Percentiles rank a stretch among this genome's conserved stretches.
These are phyloP conservation scores for Diacronema lutheri DNA, from an alignment of 78 protist species.

Conservation along the genomic window DNA sequence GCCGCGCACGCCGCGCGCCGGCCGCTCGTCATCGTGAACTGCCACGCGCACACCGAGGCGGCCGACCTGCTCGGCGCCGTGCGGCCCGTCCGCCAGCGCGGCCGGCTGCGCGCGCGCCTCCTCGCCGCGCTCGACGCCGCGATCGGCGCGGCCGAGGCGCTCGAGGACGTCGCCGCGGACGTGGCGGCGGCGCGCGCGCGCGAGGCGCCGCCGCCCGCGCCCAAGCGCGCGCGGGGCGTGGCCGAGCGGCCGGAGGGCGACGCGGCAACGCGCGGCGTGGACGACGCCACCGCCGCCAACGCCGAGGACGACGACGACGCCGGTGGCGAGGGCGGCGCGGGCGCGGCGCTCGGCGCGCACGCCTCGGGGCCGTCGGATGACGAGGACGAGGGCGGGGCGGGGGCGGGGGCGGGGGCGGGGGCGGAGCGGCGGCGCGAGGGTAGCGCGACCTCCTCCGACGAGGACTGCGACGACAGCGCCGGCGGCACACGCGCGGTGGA, in stretches of 20 bases:
- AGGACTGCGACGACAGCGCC: too few relatives aligned
- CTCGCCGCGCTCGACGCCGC: not conserved
- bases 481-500: too few relatives aligned
- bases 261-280: not conserved
- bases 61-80: slow-evolving; percentile 96
- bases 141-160: too few relatives aligned
- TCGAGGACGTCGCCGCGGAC: not conserved
- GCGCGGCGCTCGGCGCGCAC: not conserved
- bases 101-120: not conserved
- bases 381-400: not conserved
- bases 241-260: not conserved
- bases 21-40: slow-evolving; percentile 81
- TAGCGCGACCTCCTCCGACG: too few relatives aligned
- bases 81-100: slow-evolving; percentile 89
- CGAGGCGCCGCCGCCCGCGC: not conserved
- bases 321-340: not conserved
- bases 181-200: not conserved
- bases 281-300: not conserved
- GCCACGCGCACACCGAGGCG: slow-evolving; percentile 98
- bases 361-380: not conserved
- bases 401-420: not conserved
- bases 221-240: not conserved
- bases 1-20: not conserved
- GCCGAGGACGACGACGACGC: not conserved
- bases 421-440: not conserved